Percentiles rank a stretch among this genome's conserved stretches.
Conservation (phyloP, 2,329 filamentous ascomycete species). For the Penicillium nordicum region DNA sequence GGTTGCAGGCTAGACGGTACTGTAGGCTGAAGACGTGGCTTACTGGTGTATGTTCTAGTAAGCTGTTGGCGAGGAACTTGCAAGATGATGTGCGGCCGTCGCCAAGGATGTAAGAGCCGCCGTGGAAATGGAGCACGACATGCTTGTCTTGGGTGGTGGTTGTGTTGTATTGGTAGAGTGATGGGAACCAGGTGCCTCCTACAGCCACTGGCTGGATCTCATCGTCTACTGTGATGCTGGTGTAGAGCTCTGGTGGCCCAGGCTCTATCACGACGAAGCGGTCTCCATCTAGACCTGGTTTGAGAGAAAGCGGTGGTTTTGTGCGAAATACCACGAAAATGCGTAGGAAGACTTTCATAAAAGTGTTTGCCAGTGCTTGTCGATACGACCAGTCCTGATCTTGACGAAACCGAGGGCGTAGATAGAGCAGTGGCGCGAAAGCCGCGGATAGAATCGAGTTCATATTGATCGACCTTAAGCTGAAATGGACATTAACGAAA, state of each 20-base stretch:
- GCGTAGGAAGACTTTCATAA: conserved; percentile 4
- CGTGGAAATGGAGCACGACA: conserved; percentile 15
- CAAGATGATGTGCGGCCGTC: conserved; percentile 10
- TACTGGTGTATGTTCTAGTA: conserved; percentile 4
- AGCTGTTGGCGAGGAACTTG: conserved; percentile 7
- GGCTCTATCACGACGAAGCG: conserved; percentile 12
- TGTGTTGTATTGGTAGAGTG: conserved; percentile 3
- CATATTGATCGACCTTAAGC: neutral
- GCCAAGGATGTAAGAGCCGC: conserved; percentile 13
- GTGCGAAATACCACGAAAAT: conserved; percentile 10
- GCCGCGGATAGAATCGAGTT: neutral
- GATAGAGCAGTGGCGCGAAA: conserved; percentile 4
- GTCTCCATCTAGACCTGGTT: conserved; percentile 9
- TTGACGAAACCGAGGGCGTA: conserved; percentile 6
- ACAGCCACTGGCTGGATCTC: conserved; percentile 9
- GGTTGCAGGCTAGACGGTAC: conserved; percentile 16
- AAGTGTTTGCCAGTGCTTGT: conserved; percentile 7
- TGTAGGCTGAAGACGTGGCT: conserved; percentile 15
- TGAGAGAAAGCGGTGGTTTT: conserved; percentile 11
- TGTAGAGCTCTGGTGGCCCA: conserved; percentile 5
- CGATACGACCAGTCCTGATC: conserved; percentile 12
- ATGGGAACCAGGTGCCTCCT: conserved; percentile 16
- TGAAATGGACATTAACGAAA: neutral
- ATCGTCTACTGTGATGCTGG: neutral
- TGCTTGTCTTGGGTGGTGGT: conserved; percentile 6